Evolutionary conservation across 2,329 filamentous ascomycete species (phyloP).

Genomic region (Geosmithia flava): DNA sequence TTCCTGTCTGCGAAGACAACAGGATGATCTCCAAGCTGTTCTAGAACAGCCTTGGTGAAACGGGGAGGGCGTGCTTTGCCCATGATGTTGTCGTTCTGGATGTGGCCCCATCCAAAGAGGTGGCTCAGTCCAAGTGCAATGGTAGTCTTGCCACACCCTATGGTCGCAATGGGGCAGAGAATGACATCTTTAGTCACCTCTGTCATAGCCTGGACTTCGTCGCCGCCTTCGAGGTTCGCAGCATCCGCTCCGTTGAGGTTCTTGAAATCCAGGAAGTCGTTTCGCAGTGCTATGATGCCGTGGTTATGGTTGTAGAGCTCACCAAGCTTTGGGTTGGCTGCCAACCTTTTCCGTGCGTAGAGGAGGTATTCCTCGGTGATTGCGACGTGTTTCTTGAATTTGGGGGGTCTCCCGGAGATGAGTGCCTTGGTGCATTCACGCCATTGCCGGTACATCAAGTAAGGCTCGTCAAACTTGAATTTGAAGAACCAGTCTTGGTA

Average conservation of each 20-base stretch:
- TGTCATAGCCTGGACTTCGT: conserved; percentile 29
- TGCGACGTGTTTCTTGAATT: conserved; percentile 71
- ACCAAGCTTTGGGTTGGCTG: conserved; percentile 52
- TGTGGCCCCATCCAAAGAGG: conserved; percentile 82
- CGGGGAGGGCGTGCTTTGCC: conserved; percentile 64
- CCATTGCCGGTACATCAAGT: conserved; percentile 98
- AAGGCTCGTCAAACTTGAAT: conserved; percentile 98
- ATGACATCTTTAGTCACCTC: conserved; percentile 58
- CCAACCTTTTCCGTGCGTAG: conserved; percentile 66
- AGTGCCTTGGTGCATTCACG: conserved; percentile 89
- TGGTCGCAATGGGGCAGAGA: conserved; percentile 81
- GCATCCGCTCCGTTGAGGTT: conserved; percentile 83
- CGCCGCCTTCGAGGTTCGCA: conserved; percentile 58
- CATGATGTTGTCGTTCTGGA: conserved; percentile 94
- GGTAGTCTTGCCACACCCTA: conserved; percentile 96
- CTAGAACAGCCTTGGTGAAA: conserved; percentile 62
- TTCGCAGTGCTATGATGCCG: conserved; percentile 81
- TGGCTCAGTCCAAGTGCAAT: conserved; percentile 69
- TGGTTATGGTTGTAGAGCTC: conserved; percentile 76
- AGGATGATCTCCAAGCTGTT: conserved; percentile 48
- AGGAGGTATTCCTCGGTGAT: conserved; percentile 87
- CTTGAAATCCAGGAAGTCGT: conserved; percentile 75
- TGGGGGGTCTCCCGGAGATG: conserved; percentile 63
- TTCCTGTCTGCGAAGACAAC: conserved; percentile 89
- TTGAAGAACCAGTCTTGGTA: conserved; percentile 99